Evolutionary conservation across 1,139 yeast species (phyloP).

Genomic region (Pneumocystis canis): DNA sequence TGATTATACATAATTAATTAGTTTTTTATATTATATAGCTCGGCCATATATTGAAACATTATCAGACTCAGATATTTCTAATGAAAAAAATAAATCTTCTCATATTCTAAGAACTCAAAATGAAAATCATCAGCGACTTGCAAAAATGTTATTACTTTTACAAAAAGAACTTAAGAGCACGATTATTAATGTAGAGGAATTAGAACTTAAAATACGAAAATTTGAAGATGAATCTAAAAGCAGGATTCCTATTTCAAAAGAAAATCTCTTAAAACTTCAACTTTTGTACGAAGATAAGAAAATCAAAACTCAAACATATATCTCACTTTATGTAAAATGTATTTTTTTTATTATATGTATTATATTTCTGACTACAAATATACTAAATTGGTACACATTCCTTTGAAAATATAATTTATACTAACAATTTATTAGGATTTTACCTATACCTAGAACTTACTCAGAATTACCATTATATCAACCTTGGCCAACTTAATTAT

Average conservation of each 20-base stretch:
- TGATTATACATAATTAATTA: background rate
- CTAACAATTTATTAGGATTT: background rate
- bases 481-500: background rate
- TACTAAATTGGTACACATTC: background rate
- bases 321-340: background rate
- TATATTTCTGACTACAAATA: background rate
- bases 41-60: background rate
- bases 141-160: background rate
- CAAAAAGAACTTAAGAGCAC: background rate
- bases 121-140: background rate
- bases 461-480: background rate
- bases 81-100: background rate
- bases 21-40: background rate
- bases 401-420: background rate
- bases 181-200: background rate
- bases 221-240: background rate
- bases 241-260: background rate
- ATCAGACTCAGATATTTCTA: background rate
- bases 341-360: background rate
- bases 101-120: background rate
- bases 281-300: background rate
- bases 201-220: background rate
- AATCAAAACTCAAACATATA: background rate
- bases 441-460: background rate
- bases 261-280: background rate